Base-by-base conservation (phyloP, 2,329 filamentous ascomycete genomes). In the Botryotinia calthae region DNA sequence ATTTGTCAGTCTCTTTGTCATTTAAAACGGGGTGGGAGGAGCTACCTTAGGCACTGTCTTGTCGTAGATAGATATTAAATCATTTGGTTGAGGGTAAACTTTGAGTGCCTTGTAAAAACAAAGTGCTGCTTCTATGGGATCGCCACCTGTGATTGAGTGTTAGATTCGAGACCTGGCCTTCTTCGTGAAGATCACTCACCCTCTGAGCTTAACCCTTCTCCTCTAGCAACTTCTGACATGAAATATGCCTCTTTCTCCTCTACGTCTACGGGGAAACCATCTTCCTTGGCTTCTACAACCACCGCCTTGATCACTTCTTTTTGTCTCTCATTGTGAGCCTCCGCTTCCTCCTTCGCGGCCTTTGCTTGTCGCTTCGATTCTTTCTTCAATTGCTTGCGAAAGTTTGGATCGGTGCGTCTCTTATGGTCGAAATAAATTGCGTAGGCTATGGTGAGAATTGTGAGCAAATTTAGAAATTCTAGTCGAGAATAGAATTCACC, bases 41-140 rank as follows among this genome's bases (percentile, higher is more conserved):
- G 25, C 61, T 73, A 94, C 95, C 92, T 98, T 98, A 79, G 95
- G 92, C 63, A 98, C 95, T 46, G 96, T 98, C 89, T 97, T 97
- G 84, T 99, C 96, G 84, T 99, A 99, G 83, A 99, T 97, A 80
- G 89, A 89, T 82, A 99, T 98, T 79, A 99, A 87, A 81, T 98
- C 96, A 79, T 91, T 89, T 20, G 95, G 96, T 80, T 93, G 92
- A 70, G 96, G 96, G 85, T 99, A 99, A 79, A 98, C 96, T 88
- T 99, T 99, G 78, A 99, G 89, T 62, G 95, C 96, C 87, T 95
- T 97, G 89, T 98, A 99, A 85, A 99, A 99, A 83, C 93, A 94
- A 74, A 98, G 86, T 65, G 96, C 95, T 69, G 96, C 93, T 77
- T 98, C 95, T 73, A 97, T 83, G 58, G 87, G 86, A 81, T 91